Evolutionary conservation across 371 early-diverging fungal genomes (phyloP).

Genomic region (Umbelopsis sp.): DNA sequence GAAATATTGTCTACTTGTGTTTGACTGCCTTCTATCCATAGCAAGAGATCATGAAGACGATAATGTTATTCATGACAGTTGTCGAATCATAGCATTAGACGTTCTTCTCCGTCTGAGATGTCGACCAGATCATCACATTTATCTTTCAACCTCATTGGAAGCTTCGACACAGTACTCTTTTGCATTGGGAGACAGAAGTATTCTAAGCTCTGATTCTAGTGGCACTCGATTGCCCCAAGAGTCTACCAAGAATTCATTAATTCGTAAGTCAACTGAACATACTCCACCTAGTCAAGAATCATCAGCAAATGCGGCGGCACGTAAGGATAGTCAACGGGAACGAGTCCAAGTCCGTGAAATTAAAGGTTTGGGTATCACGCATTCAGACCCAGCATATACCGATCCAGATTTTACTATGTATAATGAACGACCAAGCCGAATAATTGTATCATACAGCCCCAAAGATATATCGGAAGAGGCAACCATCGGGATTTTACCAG

Average conservation of each 20-base stretch:
- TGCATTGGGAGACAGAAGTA: neutral
- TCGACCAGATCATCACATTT: conserved; percentile 62
- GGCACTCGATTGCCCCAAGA: neutral
- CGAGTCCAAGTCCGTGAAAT: neutral
- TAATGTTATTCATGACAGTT: conserved; percentile 49
- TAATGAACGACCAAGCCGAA: conserved; percentile 42
- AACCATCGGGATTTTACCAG: conserved; percentile 26
- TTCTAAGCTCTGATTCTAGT: neutral
- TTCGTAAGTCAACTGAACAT: neutral
- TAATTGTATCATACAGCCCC: conserved; percentile 46
- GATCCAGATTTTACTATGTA: neutral
- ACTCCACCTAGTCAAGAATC: neutral
- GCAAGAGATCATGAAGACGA: conserved; percentile 44
- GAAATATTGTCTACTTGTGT: conserved; percentile 44
- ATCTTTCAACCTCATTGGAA: conserved; percentile 13
- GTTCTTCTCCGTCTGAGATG: conserved; percentile 59
- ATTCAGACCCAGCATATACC: neutral
- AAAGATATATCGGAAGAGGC: conserved; percentile 27
- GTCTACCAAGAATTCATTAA: neutral
- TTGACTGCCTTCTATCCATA: conserved; percentile 50
- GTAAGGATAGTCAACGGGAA: neutral
- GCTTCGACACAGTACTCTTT: conserved; percentile 9
- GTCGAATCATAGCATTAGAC: conserved; percentile 59
- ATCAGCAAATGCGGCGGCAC: neutral
- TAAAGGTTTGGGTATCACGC: neutral